Evolutionary conservation across 2,329 filamentous ascomycete species (phyloP).

Genomic region (Diaporthe velutina): DNA sequence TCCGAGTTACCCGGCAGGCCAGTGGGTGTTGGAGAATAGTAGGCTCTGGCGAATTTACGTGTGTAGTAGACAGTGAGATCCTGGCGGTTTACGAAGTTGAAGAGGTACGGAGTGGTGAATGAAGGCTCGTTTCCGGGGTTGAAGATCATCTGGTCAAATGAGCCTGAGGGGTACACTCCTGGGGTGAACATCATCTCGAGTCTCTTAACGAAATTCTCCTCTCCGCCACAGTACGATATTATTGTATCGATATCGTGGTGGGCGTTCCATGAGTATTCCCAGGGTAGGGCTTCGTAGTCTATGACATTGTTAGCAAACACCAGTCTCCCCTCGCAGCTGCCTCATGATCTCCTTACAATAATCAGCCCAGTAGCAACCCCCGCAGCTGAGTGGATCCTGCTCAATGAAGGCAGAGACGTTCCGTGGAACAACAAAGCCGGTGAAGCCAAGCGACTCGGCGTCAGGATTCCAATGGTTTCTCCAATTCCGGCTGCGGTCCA

Average conservation of each 20-base stretch:
- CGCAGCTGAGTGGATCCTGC: constrained; percentile 71
- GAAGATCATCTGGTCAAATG: constrained; percentile 70
- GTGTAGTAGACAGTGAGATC: constrained; percentile 71
- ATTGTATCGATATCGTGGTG: constrained; percentile 73
- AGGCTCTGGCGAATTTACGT: constrained; percentile 69
- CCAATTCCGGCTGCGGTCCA: constrained; percentile 76
- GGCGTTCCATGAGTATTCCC: constrained; percentile 78
- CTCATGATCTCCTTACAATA: constrained; percentile 51
- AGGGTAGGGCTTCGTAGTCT: constrained; percentile 71
- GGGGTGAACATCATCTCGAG: constrained; percentile 73
- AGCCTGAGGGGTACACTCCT: constrained; percentile 56
- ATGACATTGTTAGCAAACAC: background rate
- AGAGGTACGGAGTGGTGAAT: constrained; percentile 77
- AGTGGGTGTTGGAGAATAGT: constrained; percentile 65
- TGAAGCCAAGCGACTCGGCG: constrained; percentile 69
- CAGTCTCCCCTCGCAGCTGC: background rate
- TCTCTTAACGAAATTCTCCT: constrained; percentile 65
- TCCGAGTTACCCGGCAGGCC: constrained; percentile 80
- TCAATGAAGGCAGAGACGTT: constrained; percentile 60
- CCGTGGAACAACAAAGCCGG: constrained; percentile 76
- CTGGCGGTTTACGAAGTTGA: constrained; percentile 75
- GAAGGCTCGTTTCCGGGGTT: constrained; percentile 77
- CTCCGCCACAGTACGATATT: constrained; percentile 68
- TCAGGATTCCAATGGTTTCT: constrained; percentile 77
- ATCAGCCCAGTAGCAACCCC: constrained; percentile 76